Evolutionary conservation across 176 grass and related monocot species (phyloP).

Genomic region (Phoenix dactylifera): DNA sequence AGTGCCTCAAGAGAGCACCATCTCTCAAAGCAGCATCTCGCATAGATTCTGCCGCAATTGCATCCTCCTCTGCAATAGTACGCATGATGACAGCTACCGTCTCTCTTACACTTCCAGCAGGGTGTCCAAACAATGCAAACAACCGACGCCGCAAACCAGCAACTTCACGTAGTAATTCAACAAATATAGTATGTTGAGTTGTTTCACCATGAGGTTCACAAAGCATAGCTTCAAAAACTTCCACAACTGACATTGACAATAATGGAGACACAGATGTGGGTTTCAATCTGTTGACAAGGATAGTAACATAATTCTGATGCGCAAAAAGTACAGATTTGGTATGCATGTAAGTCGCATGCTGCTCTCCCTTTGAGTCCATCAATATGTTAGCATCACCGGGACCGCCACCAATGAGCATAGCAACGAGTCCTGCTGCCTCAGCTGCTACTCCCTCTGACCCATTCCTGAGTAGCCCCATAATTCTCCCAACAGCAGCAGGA

Average conservation of each 20-base stretch:
- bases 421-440: conserved; percentile 91
- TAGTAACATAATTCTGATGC: conserved; percentile 53
- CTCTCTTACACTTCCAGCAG: conserved; percentile 92
- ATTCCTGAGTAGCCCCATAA: conserved; percentile 97
- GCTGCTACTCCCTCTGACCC: conserved; percentile 93
- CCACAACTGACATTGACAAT: conserved; percentile 71
- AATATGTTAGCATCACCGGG: conserved; percentile 69
- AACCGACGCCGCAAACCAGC: conserved; percentile 83
- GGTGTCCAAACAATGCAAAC: conserved; percentile 95
- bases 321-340: conserved; percentile 90
- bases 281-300: conserved; percentile 84
- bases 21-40: conserved; percentile 96
- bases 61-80: conserved; percentile 98
- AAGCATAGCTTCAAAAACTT: conserved; percentile 98
- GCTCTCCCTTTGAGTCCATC: conserved; percentile 83
- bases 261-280: conserved; percentile 86
- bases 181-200: conserved; percentile 97
- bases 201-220: conserved; percentile 99
- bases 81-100: conserved; percentile 97
- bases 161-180: conserved; percentile 92
- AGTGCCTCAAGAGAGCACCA: conserved; percentile 94
- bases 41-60: conserved; percentile 99
- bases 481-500: conserved; percentile 79
- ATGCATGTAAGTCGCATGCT: conserved; percentile 95
- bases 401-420: conserved; percentile 96